A percentile compares a stretch with the other conserved stretches of the same genome.
phyloP scores from a whole-genome alignment of 768 basidiomycete genomes.

The Thelephora aurantiotincta region DNA sequence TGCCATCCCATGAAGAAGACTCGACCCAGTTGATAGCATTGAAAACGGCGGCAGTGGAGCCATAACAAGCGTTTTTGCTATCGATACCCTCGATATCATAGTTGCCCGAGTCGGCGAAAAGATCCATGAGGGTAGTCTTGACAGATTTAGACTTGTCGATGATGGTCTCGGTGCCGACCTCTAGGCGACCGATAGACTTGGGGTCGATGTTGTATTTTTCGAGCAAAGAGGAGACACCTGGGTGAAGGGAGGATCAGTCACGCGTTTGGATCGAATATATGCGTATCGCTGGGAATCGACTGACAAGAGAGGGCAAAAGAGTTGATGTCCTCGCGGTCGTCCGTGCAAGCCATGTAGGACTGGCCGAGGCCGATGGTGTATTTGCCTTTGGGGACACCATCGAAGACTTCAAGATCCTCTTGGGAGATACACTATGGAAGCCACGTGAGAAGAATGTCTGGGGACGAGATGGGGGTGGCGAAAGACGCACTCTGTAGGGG shows the following conservation, averaged over 20 bases:
- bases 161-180: conserved; percentile 97
- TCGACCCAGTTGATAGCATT: conserved; percentile 99
- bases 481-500: conserved; percentile 61
- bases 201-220: conserved; percentile 95
- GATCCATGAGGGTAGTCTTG: conserved; percentile 97
- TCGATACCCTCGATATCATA: conserved; percentile 97
- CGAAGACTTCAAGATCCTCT: conserved; percentile 85
- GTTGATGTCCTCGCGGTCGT: conserved; percentile 99
- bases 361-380: conserved; percentile 99
- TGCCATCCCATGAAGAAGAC: conserved; percentile 90
- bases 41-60: conserved; percentile 96
- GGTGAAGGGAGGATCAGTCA: background rate
- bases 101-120: conserved; percentile 88
- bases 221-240: conserved; percentile 81
- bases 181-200: conserved; percentile 90
- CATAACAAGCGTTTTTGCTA: conserved; percentile 99
- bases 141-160: conserved; percentile 99
- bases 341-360: conserved; percentile 96
- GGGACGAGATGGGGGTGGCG: background rate
- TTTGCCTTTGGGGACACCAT: conserved; percentile 89
- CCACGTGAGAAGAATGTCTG: conserved; percentile 1
- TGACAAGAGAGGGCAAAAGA: conserved; percentile 88
- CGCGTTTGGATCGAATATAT: background rate
- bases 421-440: conserved; percentile 78
- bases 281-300: conserved; percentile 12